Percentiles rank a stretch among this genome's conserved stretches.
Conservation (phyloP, 768 basidiomycete genomes). For the Amanita rubescens region DNA sequence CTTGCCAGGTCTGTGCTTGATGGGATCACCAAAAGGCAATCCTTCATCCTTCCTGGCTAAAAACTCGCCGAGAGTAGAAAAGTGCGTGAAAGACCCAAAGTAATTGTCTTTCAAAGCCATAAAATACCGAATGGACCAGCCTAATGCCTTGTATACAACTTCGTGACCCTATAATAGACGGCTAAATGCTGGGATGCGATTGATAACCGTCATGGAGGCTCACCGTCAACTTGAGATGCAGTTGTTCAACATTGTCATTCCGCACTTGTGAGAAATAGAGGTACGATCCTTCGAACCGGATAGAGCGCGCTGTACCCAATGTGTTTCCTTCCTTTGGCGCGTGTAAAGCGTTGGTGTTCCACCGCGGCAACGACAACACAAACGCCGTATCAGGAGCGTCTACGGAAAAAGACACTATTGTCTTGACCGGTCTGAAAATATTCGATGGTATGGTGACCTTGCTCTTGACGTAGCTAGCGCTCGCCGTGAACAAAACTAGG, state of each 20-base stretch:
- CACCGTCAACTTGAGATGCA: slow-evolving; percentile 62
- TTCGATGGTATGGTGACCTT: slow-evolving; percentile 57
- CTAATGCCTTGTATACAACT: slow-evolving; percentile 61
- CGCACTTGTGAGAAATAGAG: slow-evolving; percentile 61
- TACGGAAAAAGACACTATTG: slow-evolving; percentile 57
- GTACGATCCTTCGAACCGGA: slow-evolving; percentile 65
- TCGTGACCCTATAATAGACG: slow-evolving; percentile 36
- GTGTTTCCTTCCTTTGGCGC: slow-evolving; percentile 50
- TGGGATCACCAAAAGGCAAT: slow-evolving; percentile 70
- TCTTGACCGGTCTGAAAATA: slow-evolving; percentile 63
- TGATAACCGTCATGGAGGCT: slow-evolving; percentile 15
- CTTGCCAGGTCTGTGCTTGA: slow-evolving; percentile 78
- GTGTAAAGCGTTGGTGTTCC: slow-evolving; percentile 81
- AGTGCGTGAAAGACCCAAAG: slow-evolving; percentile 90
- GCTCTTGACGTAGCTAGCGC: slow-evolving; percentile 48
- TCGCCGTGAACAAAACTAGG: slow-evolving; percentile 65
- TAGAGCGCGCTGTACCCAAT: slow-evolving; percentile 49
- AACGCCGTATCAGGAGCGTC: slow-evolving; percentile 51
- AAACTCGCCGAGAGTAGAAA: slow-evolving; percentile 83
- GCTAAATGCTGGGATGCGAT: not conserved
- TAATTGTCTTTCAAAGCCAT: slow-evolving; percentile 92
- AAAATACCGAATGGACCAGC: slow-evolving; percentile 85
- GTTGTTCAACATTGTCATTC: slow-evolving; percentile 69
- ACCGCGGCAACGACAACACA: slow-evolving; percentile 69
- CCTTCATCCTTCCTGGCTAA: slow-evolving; percentile 56